phyloP scores from a whole-genome alignment of 1,139 yeast genomes.

The Geotrichum europaeum region DNA sequence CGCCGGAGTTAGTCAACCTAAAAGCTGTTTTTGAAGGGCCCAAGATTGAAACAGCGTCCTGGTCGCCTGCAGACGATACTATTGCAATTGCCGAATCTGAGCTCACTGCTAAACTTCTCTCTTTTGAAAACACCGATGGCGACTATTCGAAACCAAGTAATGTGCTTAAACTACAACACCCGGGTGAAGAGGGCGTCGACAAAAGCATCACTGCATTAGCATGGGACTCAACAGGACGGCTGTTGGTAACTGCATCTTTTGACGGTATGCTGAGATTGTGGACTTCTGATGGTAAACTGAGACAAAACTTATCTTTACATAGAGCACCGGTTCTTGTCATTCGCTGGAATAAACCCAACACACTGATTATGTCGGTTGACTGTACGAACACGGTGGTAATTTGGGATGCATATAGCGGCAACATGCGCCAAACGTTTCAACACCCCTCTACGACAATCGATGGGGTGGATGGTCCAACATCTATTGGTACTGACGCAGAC shows the following conservation, averaged over 20 bases:
- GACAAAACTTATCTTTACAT: constrained; percentile 54
- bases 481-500: constrained; percentile 49
- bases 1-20: constrained; percentile 11
- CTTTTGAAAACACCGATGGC: constrained; percentile 8
- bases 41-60: constrained; percentile 23
- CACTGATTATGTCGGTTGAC: constrained; percentile 40
- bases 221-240: constrained; percentile 31
- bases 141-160: constrained; percentile 3
- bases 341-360: constrained; percentile 46
- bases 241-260: constrained; percentile 32
- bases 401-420: constrained; percentile 52
- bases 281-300: constrained; percentile 37
- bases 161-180: constrained; percentile 10
- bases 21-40: constrained; percentile 13
- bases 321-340: constrained; percentile 47
- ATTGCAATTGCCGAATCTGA: constrained; percentile 22
- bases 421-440: constrained; percentile 33
- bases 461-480: constrained; percentile 6
- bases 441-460: constrained; percentile 9
- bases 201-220: constrained; percentile 29
- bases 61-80: constrained; percentile 23
- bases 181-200: constrained; percentile 19
- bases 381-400: constrained; percentile 41
- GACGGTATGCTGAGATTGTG: constrained; percentile 33
- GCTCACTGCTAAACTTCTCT: constrained; percentile 11